A percentile compares a stretch with the other conserved stretches of the same genome.
Conservation (phyloP, 495 filamentous ascomycete species). For the Daldinia grandis region DNA sequence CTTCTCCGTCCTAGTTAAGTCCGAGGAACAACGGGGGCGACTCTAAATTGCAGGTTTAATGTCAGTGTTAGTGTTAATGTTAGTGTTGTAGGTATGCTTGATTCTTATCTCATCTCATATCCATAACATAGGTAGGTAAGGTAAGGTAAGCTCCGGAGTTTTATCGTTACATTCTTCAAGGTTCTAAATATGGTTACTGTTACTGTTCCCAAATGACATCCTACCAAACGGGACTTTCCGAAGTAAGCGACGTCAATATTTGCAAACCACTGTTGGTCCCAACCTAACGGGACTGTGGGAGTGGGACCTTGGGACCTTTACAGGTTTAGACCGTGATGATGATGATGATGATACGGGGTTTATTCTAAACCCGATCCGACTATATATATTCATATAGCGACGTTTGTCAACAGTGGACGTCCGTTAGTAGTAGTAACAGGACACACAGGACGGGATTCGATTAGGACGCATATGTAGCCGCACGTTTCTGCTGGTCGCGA, state of each 20-base stretch:
- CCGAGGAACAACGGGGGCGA: too few relatives aligned
- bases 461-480: not conserved
- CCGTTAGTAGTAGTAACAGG: not conserved
- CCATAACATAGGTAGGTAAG: too few relatives aligned
- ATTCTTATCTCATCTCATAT: not conserved
- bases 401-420: not conserved
- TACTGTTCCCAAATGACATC: not conserved
- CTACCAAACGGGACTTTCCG: not conserved
- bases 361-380: slow-evolving; percentile 4
- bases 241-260: not conserved
- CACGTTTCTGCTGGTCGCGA: not conserved
- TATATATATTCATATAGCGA: not conserved
- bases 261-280: not conserved
- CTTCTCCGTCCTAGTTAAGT: too few relatives aligned
- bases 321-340: not conserved
- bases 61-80: too few relatives aligned
- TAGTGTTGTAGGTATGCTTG: too few relatives aligned
- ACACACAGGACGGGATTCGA: too few relatives aligned
- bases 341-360: not conserved
- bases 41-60: too few relatives aligned
- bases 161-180: not conserved
- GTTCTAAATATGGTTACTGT: not conserved
- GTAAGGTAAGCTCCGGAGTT: not conserved
- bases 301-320: not conserved
- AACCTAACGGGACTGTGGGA: not conserved